These are phyloP conservation scores for Dunaliella sp. DNA, from an alignment of 139 green algal genomes.

Conservation along the genomic window DNA sequence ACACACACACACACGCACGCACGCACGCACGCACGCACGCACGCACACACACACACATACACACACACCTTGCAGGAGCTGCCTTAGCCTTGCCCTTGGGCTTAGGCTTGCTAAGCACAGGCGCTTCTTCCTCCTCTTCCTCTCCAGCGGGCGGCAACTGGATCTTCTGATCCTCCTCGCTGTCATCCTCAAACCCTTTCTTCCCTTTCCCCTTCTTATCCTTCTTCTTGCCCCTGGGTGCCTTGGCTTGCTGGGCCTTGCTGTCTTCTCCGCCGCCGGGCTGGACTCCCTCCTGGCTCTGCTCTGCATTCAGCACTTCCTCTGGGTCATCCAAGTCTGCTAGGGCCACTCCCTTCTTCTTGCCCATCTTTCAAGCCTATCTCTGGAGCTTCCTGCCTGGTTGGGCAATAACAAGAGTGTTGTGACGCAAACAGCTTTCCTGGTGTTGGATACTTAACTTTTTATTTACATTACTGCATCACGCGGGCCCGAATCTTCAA, in stretches of 20 bases:
- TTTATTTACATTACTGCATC: too few relatives aligned
- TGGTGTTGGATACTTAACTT: too few relatives aligned
- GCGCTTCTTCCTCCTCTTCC: background rate
- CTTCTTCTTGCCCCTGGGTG: constrained; percentile 6
- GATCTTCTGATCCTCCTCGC: constrained; percentile 6
- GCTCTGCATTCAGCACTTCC: constrained; percentile 1
- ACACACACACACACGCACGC: background rate
- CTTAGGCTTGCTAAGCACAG: constrained; percentile 5
- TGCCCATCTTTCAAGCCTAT: constrained; percentile 40
- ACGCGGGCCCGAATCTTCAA: too few relatives aligned
- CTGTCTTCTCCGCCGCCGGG: background rate
- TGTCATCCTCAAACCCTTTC: background rate
- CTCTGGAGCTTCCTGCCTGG: too few relatives aligned
- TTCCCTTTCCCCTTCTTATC: constrained; percentile 14
- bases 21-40: too few relatives aligned
- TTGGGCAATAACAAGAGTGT: too few relatives aligned
- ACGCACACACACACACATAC: background rate
- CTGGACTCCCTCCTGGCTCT: background rate
- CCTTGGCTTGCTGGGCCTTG: constrained; percentile 16
- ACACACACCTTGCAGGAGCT: background rate
- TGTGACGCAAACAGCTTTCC: too few relatives aligned
- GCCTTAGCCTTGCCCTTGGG: constrained; percentile 11
- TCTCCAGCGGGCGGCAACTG: background rate
- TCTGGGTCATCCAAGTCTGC: constrained; percentile 25
- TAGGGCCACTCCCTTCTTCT: constrained; percentile 27